Conservation (phyloP, 2,329 filamentous ascomycete species). For the Alternaria arbusti region DNA sequence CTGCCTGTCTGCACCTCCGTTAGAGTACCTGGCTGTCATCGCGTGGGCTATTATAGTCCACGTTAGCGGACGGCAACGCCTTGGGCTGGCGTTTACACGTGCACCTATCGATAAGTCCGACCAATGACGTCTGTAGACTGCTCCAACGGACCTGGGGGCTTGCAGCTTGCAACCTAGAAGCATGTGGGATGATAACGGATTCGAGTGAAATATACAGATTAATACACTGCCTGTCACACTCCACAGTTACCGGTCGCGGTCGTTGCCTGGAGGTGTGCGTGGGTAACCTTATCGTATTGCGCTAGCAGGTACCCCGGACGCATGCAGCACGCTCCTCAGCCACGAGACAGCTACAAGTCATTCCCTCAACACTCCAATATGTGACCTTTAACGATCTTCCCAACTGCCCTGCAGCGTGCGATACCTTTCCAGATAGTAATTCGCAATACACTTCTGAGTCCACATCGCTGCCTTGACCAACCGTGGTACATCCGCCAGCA, state of each 20-base stretch:
- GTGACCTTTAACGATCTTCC: constrained; percentile 29
- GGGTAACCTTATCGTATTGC: constrained; percentile 21
- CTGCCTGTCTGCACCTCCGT: not conserved
- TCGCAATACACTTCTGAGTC: not conserved
- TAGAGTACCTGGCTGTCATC: not conserved
- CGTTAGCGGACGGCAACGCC: constrained; percentile 3
- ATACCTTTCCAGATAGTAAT: constrained; percentile 9
- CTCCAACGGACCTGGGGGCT: not conserved
- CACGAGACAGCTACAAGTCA: constrained; percentile 10
- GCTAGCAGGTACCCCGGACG: constrained; percentile 6
- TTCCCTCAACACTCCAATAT: constrained; percentile 40
- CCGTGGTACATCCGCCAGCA: constrained; percentile 15
- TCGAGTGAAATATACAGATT: not conserved
- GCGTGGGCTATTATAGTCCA: not conserved
- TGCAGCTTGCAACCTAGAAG: constrained; percentile 1
- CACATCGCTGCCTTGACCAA: constrained; percentile 18
- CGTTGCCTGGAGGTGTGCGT: constrained; percentile 11
- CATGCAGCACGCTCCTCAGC: not conserved
- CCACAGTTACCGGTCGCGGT: not conserved
- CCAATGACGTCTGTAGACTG: constrained; percentile 15
- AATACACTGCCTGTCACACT: not conserved
- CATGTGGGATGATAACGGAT: constrained; percentile 7
- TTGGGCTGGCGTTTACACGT: not conserved
- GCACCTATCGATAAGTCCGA: constrained; percentile 11
- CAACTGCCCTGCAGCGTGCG: constrained; percentile 32